Percentiles rank a stretch among this genome's conserved stretches.
Conservation (phyloP, 1,284 basidiomycete genomes). For the Stygiomarasmius scandens region DNA sequence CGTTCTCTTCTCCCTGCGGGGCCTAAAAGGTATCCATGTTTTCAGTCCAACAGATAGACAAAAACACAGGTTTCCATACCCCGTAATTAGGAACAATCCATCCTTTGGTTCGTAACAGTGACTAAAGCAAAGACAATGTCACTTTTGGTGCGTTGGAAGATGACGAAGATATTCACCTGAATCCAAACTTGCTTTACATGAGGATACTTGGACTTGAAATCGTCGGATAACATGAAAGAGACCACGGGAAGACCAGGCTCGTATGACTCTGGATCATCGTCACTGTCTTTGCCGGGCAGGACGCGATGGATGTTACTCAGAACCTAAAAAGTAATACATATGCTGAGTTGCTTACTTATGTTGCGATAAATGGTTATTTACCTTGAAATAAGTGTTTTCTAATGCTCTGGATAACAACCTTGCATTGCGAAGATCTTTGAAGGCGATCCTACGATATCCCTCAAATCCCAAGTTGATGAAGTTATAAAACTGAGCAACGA, state of each 20-base stretch:
- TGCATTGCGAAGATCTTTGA: slow-evolving; percentile 65
- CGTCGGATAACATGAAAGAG: slow-evolving; percentile 65
- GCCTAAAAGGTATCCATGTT: slow-evolving; percentile 29
- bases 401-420: slow-evolving; percentile 69
- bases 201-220: slow-evolving; percentile 56
- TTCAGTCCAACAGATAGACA: neutral
- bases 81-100: slow-evolving; percentile 71
- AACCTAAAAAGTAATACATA: slow-evolving; percentile 26
- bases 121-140: slow-evolving; percentile 29
- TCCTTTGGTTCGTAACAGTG: slow-evolving; percentile 54
- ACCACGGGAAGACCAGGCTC: slow-evolving; percentile 70
- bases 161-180: slow-evolving; percentile 29
- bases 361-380: slow-evolving; percentile 17
- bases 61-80: slow-evolving; percentile 19
- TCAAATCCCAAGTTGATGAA: slow-evolving; percentile 61
- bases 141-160: neutral
- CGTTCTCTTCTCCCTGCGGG: slow-evolving; percentile 50
- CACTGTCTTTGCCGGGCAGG: slow-evolving; percentile 24
- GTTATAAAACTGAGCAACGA: slow-evolving; percentile 75
- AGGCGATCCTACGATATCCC: slow-evolving; percentile 52
- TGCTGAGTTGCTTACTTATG: neutral
- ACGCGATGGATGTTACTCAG: slow-evolving; percentile 43
- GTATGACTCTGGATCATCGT: slow-evolving; percentile 48
- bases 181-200: slow-evolving; percentile 67
- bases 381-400: slow-evolving; percentile 50